A percentile compares a stretch with the other conserved stretches of the same genome.
Conservation (phyloP, 768 basidiomycete genomes). For the Collybia nuda region DNA sequence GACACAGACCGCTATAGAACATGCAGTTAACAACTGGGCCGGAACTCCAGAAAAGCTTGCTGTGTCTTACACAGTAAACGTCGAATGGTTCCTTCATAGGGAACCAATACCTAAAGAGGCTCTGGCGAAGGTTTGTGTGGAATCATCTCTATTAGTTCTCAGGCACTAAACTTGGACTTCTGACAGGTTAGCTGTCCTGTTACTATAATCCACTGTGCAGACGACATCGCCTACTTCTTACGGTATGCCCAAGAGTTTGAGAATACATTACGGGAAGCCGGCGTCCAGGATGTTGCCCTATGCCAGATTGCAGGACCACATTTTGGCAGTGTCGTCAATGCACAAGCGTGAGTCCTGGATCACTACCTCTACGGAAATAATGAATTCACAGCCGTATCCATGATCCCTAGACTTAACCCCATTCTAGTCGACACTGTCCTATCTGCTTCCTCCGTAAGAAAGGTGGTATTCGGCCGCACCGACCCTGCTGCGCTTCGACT, state of each 20-base stretch:
- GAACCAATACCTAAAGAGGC: not conserved
- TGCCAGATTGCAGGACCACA: slow-evolving; percentile 10
- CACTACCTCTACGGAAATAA: no score
- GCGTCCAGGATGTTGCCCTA: slow-evolving; percentile 8
- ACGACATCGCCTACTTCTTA: slow-evolving; percentile 12
- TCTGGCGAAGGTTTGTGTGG: slow-evolving; percentile 6
- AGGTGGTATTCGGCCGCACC: not conserved
- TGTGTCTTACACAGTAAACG: slow-evolving; percentile 4
- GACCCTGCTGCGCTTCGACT: not conserved
- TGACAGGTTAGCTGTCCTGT: slow-evolving; percentile 10
- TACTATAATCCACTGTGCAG: slow-evolving; percentile 14
- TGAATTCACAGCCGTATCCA: not conserved
- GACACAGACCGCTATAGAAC: slow-evolving; percentile 3
- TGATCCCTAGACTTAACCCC: not conserved
- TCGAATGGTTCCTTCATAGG: slow-evolving; percentile 13
- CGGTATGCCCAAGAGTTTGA: slow-evolving; percentile 9
- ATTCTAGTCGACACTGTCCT: slow-evolving; percentile 1
- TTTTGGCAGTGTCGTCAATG: not conserved
- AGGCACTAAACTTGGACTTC: not conserved
- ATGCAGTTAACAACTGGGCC: slow-evolving; percentile 9
- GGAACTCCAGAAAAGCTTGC: slow-evolving; percentile 10
- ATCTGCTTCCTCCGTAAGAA: slow-evolving; percentile 1
- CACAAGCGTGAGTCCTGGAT: not conserved
- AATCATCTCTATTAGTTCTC: not conserved
- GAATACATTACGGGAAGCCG: slow-evolving; percentile 5